These are phyloP conservation scores for Helianthus tuberosus DNA, from an alignment of 129 eudicot genomes.

Conservation along the genomic window DNA sequence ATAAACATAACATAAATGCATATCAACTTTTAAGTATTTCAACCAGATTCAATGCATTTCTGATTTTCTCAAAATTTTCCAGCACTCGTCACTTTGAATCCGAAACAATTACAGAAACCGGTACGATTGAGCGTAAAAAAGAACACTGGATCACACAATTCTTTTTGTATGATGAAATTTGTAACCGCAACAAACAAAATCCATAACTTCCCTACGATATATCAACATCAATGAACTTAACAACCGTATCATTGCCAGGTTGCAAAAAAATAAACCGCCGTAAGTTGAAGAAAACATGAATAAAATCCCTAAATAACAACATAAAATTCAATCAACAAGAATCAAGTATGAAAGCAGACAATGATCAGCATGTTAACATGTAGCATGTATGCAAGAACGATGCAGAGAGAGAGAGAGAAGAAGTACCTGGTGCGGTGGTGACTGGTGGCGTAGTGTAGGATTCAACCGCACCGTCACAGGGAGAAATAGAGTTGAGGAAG, in stretches of 20 bases:
- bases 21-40: too few species aligned
- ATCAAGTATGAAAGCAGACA: background rate
- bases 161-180: background rate
- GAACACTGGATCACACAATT: background rate
- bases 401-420: constrained; percentile 10
- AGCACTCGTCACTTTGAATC: too few species aligned
- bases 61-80: too few species aligned
- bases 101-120: background rate
- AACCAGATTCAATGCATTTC: too few species aligned
- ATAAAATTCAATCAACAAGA: background rate
- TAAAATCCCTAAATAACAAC: constrained; percentile 3
- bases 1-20: too few species aligned
- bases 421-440: background rate
- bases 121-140: background rate
- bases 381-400: background rate
- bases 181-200: background rate
- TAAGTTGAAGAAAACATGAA: background rate
- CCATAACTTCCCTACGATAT: background rate
- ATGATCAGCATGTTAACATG: background rate
- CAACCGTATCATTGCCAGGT: background rate
- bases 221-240: constrained; percentile 2
- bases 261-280: background rate
- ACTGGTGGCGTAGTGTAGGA: background rate
- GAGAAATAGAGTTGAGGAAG: constrained; percentile 4
- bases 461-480: background rate